phyloP scores from a whole-genome alignment of 352 stramenopile species.

The Phytophthora crassamura region DNA sequence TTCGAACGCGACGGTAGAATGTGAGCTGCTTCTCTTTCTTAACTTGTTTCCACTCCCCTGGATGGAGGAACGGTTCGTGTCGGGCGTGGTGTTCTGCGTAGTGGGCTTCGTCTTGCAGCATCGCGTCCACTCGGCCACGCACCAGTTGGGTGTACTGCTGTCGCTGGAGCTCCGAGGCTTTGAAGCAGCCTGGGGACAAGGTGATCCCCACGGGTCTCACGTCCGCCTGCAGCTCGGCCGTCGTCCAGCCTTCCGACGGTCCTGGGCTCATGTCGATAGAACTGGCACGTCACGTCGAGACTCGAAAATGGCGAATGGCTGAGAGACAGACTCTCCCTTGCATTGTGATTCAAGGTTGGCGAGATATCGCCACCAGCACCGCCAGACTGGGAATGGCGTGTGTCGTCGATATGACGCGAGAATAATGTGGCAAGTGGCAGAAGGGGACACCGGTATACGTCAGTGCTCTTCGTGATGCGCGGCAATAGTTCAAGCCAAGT shows the following conservation, averaged over 20 bases:
- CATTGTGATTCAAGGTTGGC: neutral
- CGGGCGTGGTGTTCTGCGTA: conserved; percentile 34
- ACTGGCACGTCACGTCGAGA: conserved; percentile 3
- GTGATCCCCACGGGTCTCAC: conserved; percentile 28
- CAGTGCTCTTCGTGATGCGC: neutral
- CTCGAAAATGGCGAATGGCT: conserved; percentile 21
- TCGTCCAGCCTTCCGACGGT: conserved; percentile 3
- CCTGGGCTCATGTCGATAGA: conserved; percentile 13
- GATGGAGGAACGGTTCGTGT: conserved; percentile 41
- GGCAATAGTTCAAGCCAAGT: conserved; percentile 2
- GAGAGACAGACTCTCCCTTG: too few species aligned
- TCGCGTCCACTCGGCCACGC: conserved; percentile 34
- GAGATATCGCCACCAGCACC: neutral
- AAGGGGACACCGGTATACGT: conserved; percentile 5
- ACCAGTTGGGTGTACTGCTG: conserved; percentile 41
- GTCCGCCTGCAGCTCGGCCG: neutral
- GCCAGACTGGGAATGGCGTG: conserved; percentile 4
- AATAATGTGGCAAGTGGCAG: conserved; percentile 18
- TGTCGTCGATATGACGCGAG: conserved; percentile 32
- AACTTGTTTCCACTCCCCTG: conserved; percentile 54
- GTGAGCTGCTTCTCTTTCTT: conserved; percentile 44
- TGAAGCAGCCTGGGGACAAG: conserved; percentile 39
- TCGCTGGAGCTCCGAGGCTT: conserved; percentile 41
- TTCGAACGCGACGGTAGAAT: conserved; percentile 46
- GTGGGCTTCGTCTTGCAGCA: conserved; percentile 47